Conservation (phyloP, 768 basidiomycete genomes). For the Naganishia vishniacii region DNA sequence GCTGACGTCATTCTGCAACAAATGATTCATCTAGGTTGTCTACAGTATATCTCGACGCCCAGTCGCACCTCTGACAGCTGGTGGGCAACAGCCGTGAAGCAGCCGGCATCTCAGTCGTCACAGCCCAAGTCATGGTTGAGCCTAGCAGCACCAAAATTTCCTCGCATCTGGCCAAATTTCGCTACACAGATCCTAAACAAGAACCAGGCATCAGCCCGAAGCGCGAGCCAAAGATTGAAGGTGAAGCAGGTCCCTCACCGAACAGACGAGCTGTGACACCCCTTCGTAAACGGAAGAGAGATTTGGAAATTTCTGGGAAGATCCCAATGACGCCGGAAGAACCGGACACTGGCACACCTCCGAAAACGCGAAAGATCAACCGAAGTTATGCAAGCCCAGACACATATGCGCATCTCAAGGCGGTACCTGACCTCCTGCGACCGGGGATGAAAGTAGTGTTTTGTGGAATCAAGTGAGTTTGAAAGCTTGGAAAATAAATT, state of each 20-base stretch:
- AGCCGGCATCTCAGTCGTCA: not conserved
- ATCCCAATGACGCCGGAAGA: not conserved
- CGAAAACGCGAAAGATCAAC: not conserved
- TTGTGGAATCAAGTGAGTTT: constrained; percentile 13
- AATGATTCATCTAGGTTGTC: too few species aligned
- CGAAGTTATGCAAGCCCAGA: constrained; percentile 1
- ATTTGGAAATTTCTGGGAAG: not conserved
- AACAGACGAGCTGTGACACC: not conserved
- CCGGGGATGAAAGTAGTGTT: constrained; percentile 2
- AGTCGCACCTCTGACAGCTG: too few species aligned
- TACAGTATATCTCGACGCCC: too few species aligned
- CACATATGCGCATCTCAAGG: constrained; percentile 18
- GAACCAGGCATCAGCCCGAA: not conserved
- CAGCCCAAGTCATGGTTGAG: not conserved
- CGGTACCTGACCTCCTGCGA: not conserved
- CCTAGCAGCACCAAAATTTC: not conserved
- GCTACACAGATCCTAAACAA: not conserved
- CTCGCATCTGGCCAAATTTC: not conserved
- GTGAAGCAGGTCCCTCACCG: not conserved
- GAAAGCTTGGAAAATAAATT: not conserved
- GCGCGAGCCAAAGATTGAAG: not conserved
- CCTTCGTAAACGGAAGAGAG: not conserved
- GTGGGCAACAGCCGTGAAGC: too few species aligned
- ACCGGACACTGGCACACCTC: not conserved
- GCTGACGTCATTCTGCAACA: too few species aligned